These are phyloP conservation scores for Solanum rostratum DNA, from an alignment of 257 asterid species.

Conservation along the genomic window DNA sequence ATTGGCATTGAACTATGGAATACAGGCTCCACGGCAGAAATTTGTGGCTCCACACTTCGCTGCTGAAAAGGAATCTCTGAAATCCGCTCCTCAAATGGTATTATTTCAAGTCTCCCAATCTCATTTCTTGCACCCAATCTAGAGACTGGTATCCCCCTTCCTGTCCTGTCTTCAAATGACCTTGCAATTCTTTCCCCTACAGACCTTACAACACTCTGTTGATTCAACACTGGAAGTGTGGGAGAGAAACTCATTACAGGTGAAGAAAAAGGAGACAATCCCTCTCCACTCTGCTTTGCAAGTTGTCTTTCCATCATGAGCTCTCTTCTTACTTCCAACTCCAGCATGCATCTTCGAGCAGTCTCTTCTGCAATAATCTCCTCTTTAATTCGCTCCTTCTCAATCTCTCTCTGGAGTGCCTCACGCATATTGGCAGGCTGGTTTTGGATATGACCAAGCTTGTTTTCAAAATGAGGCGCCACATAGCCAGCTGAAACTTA, in stretches of 20 bases:
- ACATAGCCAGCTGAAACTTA: constrained; percentile 24
- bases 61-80: constrained; percentile 6
- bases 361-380: constrained; percentile 44
- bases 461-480: neutral
- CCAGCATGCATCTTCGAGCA: constrained; percentile 35
- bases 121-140: constrained; percentile 14
- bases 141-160: neutral
- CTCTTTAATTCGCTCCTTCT: constrained; percentile 42
- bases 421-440: constrained; percentile 8
- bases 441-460: neutral
- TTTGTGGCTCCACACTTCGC: constrained; percentile 7
- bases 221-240: constrained; percentile 1
- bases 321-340: constrained; percentile 57
- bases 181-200: constrained; percentile 19
- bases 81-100: constrained; percentile 23
- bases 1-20: constrained; percentile 4
- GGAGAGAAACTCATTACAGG: constrained; percentile 5
- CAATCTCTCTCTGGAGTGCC: constrained; percentile 19
- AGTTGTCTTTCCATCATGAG: constrained; percentile 36
- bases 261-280: constrained; percentile 12
- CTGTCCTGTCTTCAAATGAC: constrained; percentile 11
- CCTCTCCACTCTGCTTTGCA: constrained; percentile 12
- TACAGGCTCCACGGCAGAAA: constrained; percentile 12
- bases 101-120: constrained; percentile 7
- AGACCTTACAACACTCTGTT: constrained; percentile 14